Conservation (phyloP, 176 grass and related monocot species). For the Thalia dealbata region DNA sequence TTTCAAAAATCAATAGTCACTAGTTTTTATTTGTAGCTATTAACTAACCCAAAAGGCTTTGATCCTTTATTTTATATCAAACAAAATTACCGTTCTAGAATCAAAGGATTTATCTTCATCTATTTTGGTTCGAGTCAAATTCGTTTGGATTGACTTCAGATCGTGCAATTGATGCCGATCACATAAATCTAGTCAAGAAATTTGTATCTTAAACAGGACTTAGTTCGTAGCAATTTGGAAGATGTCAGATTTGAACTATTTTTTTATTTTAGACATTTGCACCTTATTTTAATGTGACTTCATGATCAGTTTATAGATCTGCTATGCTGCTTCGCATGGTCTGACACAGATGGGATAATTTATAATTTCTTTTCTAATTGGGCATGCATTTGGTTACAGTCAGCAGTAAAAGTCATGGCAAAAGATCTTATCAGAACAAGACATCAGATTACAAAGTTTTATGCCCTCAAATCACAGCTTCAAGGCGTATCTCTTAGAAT, state of each 20-base stretch:
- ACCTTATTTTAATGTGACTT: background rate
- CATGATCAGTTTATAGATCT: background rate
- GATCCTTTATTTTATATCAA: too few relatives aligned
- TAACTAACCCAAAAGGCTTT: too few relatives aligned
- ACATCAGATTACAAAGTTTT: conserved; percentile 85
- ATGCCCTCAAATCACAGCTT: conserved; percentile 80
- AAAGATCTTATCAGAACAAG: conserved; percentile 88
- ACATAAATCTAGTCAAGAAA: background rate
- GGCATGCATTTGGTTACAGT: conserved; percentile 21
- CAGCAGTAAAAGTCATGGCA: conserved; percentile 82
- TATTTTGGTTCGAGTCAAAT: too few relatives aligned
- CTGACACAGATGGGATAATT: background rate
- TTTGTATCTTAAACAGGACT: background rate
- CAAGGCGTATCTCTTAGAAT: conserved; percentile 85
- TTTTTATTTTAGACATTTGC: too few relatives aligned
- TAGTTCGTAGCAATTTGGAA: background rate
- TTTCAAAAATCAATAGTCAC: too few relatives aligned
- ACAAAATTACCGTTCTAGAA: too few relatives aligned
- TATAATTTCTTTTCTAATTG: conserved; percentile 14
- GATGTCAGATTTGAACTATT: background rate
- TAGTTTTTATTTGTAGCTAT: too few relatives aligned
- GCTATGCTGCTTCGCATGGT: background rate
- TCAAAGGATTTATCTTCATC: too few relatives aligned
- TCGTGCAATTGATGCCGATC: background rate
- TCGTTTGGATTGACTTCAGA: too few relatives aligned